Base-by-base conservation (phyloP, 2,329 filamentous ascomycete genomes). In the Diaporthe humulicola region DNA sequence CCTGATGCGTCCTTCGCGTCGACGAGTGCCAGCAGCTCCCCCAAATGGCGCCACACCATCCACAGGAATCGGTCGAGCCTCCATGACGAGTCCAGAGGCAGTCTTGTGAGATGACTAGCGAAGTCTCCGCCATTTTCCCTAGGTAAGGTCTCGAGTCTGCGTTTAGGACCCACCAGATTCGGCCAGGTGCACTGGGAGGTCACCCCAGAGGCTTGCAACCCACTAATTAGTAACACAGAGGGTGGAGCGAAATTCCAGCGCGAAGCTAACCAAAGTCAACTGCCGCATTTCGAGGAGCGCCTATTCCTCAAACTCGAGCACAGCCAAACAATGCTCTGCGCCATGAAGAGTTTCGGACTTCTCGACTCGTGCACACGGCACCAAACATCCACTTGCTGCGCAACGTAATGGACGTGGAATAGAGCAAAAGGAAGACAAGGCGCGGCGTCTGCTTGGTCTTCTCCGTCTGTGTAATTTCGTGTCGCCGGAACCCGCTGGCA, bases 181-280 rank as follows among this genome's bases (percentile, higher is more conserved):
- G 48, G n/a, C 48, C 36, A 38, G 45, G 22, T 50, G 45, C 45
- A 52, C 64, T 28, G 4, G 45, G 30, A 52, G 45, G 22, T 50
- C 30, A 67, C 30, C 64, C 25, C 6, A 52, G 30, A 45, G 45
- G 61, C 12, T 54, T 54, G 64, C 48, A 69, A n/a, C 45, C 45
- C 64, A 38, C n/a, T 28, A 14, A 54, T 40, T 54, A 36, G 48
- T 19, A 33, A 38, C 45, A n/a, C n/a, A 30, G 25, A 48, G 14
- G n/a, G 45, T 52, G 64, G 30, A 54, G 30, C 45, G 64, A 14
- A 25, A 50, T 30, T n/a, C 30, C 28, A 67, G 45, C 45, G 30
- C 30, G 33, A 52, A 52, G 64, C 50, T n/a, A 28, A 38, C 45
- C 17, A 36, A 36, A 52, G 30, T 38, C 45, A 67, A 52, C 14